A percentile compares a stretch with the other conserved stretches of the same genome.
Evolutionary conservation across 495 filamentous ascomycete genomes (phyloP).

Genomic region (Diplogelasinospora grovesii): DNA sequence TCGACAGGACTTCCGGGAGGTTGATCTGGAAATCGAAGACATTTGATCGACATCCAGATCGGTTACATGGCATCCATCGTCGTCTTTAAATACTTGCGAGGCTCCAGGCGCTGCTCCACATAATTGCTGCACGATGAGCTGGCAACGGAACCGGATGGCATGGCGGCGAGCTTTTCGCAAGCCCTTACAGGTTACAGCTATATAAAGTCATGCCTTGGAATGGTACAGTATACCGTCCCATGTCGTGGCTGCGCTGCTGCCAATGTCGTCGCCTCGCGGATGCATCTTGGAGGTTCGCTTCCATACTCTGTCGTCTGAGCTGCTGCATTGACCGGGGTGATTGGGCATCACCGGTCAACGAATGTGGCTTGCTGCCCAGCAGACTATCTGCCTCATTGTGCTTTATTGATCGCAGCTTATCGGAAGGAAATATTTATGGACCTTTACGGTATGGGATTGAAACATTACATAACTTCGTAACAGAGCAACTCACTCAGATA

Average conservation of each 20-base stretch:
- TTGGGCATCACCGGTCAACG: too few relatives aligned
- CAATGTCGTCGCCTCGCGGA: not conserved
- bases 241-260: constrained; percentile 5
- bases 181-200: constrained; percentile 22
- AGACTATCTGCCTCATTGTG: too few relatives aligned
- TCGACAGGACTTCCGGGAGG: not conserved
- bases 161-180: constrained; percentile 18
- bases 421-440: too few relatives aligned
- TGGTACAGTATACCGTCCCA: constrained; percentile 14
- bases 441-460: too few relatives aligned
- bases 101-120: constrained; percentile 22
- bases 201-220: constrained; percentile 18
- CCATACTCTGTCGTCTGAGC: too few relatives aligned
- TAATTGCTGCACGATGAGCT: constrained; percentile 34
- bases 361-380: too few relatives aligned
- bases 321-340: too few relatives aligned
- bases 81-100: constrained; percentile 21
- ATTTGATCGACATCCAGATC: not conserved
- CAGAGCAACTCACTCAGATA: too few relatives aligned
- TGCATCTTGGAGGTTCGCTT: constrained; percentile 2
- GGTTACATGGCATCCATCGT: not conserved
- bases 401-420: too few relatives aligned
- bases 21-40: not conserved
- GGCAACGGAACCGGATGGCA: constrained; percentile 23
- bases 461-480: too few relatives aligned